Base-by-base conservation (phyloP, 2,329 filamentous ascomycete species). In the Pseudogymnoascus sp. region DNA sequence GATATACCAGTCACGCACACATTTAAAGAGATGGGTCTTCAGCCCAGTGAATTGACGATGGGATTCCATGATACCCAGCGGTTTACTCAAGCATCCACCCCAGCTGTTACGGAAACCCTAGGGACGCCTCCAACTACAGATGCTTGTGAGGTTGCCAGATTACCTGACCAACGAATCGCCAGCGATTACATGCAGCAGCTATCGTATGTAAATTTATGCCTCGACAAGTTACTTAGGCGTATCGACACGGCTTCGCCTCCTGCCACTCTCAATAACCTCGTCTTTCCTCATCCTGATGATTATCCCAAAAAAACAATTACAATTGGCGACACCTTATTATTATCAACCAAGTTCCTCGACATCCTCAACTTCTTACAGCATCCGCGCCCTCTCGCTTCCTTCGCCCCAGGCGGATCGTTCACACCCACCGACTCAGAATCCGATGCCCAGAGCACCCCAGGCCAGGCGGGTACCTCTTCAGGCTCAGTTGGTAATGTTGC, bases 141-240 rank as follows among this genome's bases (percentile, higher is more conserved):
- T 12, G 11, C 8, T 57, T 57, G 47, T 26, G 26, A 12, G n/a
- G 6, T 31, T 57, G 47, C n/a, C 47, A 57, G 26, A 34, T 18
- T 57, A 6, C 47, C 47, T 18, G 47, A 57, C 26, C 47, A 57
- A 57, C 16, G 47, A 18, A 57, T 57, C 26, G 47, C 26, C 8
- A 34, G 47, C 26, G 47, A 57, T 34, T 57, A 57, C 14, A 57
- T 57, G 47, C 47, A 57, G 47, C 47, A 57, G 47, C 47, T 57
- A 31, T 57, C 47, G 5, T 57, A 57, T 57, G 47, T 57, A 12
- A 57, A 57, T 31, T 31, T 57, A 31, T 18, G n/a, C n/a, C 47
- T 57, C 26, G 47, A 57, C 21, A 57, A 57, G 18, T 12, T 57
- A 57, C 47, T 57, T 5, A 34, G 10, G 11, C 47, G 47, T 18